These are phyloP conservation scores for Rostrohypoxylon terebratum DNA, from an alignment of 495 filamentous ascomycete genomes.

Conservation along the genomic window DNA sequence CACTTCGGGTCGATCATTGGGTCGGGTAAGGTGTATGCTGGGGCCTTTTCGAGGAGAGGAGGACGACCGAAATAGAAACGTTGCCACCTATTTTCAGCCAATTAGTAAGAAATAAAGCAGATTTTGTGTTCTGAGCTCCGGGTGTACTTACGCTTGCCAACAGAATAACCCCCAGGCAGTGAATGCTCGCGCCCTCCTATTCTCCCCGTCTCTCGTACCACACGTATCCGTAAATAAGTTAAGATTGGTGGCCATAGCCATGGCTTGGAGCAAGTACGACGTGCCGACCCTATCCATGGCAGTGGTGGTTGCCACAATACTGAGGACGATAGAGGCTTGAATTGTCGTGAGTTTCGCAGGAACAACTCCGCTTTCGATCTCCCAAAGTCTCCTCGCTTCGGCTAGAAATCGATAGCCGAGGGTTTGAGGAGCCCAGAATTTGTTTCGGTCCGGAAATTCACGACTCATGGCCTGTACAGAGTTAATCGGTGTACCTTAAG, in stretches of 20 bases:
- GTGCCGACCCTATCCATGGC: constrained; percentile 54
- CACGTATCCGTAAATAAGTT: constrained; percentile 42
- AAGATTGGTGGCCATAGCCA: constrained; percentile 52
- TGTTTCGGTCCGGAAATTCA: constrained; percentile 46
- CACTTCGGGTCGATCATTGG: constrained; percentile 46
- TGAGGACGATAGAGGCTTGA: constrained; percentile 51
- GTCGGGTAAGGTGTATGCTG: constrained; percentile 48
- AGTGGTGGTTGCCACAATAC: constrained; percentile 47
- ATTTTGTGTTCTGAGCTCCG: background rate
- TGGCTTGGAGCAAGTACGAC: constrained; percentile 47
- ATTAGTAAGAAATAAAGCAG: constrained; percentile 7
- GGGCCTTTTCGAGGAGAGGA: constrained; percentile 45
- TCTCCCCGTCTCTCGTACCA: constrained; percentile 31
- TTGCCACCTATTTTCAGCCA: constrained; percentile 39
- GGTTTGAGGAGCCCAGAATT: constrained; percentile 54
- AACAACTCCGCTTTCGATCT: constrained; percentile 45
- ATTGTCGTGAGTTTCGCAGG: constrained; percentile 49
- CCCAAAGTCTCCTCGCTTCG: constrained; percentile 55
- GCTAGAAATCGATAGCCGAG: constrained; percentile 56
- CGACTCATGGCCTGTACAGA: constrained; percentile 47
- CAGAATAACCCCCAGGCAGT: constrained; percentile 55
- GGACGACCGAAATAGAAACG: constrained; percentile 48
- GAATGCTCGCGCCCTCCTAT: constrained; percentile 45
- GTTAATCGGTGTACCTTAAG: background rate
- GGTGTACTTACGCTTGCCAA: constrained; percentile 53